Base-by-base conservation (phyloP, 1,284 basidiomycete species). In the Schizopora paradoxa region DNA sequence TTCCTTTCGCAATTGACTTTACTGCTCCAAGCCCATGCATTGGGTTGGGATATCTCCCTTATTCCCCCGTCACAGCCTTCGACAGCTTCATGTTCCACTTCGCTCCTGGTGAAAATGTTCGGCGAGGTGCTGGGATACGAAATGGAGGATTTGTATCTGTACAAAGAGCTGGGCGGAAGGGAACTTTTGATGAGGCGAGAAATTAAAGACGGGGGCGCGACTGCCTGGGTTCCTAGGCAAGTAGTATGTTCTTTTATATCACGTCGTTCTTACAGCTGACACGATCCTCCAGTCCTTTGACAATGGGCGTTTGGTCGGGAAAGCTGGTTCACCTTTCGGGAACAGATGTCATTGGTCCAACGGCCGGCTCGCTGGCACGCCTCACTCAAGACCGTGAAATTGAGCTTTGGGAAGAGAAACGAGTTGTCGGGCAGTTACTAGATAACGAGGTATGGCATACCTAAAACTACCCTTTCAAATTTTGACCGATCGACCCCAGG, bases 131-230 rank as follows among this genome's bases (percentile, higher is more conserved):
- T 83, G 0, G 80, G 79, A 1, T 82, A 82, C 56, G 75, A 77
- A 23, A 58, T 66, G 2, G 79, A 81, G 50, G 71, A 71, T 6
- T 58, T 80, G 10, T 77, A 82, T 53, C 66, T 82, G 66, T 83
- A 81, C 58, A 83, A 81, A 59, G 79, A 83, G 52, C 61, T 82
- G 3, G 77, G 79, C n/a, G 80, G 80, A 3, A 58, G 80, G 13
- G 80, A 82, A 61, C 57, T 83, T 13, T 55, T 81, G 14, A 81
- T 82, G 79, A 64, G 79, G 27, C 58, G 79, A 29, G 69, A 66
- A 54, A 73, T 82, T 37, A 61, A 68, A 41, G 65, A 69, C 36
- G 69, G 68, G n/a, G 78, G 77, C 13, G 73, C 76, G 7, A 82
- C 79, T 2, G 68, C 64, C 34, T 82, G 79, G 79, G 75, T 79